Evolutionary conservation across 2,329 filamentous ascomycete species (phyloP), one percentile per base, ranked within the genome.

Genomic region (Neofusicoccum kwambonambiense): DNA sequence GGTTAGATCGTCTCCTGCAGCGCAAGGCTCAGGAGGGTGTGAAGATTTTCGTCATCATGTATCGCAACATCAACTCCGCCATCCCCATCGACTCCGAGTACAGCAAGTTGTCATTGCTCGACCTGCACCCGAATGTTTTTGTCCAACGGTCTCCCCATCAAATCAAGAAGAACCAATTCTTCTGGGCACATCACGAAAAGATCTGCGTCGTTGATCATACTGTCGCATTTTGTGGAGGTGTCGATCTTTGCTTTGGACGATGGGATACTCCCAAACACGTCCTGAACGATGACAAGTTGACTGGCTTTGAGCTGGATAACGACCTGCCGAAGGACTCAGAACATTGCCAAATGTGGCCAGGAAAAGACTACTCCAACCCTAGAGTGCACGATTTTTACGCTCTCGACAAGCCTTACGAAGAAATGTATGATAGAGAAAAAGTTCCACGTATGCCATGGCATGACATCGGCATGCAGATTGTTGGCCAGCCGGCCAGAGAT

Each of bases 141-240:
- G 93, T 99, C 13, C 93, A 98, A 75, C 85, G 95, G 72, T 98
- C 95, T 3, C 95, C 95, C 0, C 97, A 99, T 71, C 95, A 99
- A 78, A 93, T 98, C 79, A 91, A 96, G 73, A 96, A 99, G 79
- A 98, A 98, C 72, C 96, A 97, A 51, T 99, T 99, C 81, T 99
- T 99, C 82, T 99, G 96, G 84, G 95, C 95, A 1, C 95, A 99
- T 75, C 95, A 99, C 78, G 95, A 99, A 77, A 99, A 99, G 79
- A 86, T 99, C n/a, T 94, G 93, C 73, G 88, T 99, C 45, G 91
- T 99, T 17, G 95, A 99, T 75, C 95, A 98, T 73, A 95, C 94
- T 62, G 88, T 98, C 57, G 95, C 94, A 11, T 98, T 99, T 76
- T 89, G 97, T 56, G 95, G 95, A 66, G 95, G 95, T 41, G 92